Evolutionary conservation across 75 land plant species (phyloP).

Genomic region (Selaginella tamariscina): DNA sequence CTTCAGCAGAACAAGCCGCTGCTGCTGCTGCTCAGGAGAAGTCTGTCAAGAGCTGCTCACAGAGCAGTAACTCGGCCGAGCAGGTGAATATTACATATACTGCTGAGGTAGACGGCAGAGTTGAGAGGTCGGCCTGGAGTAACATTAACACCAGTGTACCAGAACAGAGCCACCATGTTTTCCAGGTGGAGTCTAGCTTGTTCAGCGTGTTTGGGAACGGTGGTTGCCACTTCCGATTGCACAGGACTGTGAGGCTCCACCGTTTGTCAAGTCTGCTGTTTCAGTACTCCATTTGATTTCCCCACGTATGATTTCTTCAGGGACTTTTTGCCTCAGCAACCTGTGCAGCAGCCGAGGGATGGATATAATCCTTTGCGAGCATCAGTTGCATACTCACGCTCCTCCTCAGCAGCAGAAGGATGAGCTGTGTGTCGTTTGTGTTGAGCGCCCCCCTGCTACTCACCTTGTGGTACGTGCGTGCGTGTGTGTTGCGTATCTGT

Average conservation of each 20-base stretch:
- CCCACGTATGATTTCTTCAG: constrained; percentile 24
- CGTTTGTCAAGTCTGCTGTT: background rate
- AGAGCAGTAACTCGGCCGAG: too few relatives aligned
- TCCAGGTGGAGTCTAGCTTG: constrained; percentile 25
- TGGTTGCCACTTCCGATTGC: constrained; percentile 27
- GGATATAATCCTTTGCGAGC: background rate
- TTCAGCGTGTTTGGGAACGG: constrained; percentile 30
- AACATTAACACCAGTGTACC: too few relatives aligned
- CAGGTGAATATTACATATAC: too few relatives aligned
- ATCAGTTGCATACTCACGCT: too few relatives aligned
- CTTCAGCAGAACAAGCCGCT: constrained; percentile 3
- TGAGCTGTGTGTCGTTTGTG: background rate
- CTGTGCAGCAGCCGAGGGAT: background rate
- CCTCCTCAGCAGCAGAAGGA: too few relatives aligned
- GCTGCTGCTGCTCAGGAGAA: background rate
- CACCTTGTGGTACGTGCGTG: constrained; percentile 17
- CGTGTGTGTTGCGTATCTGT: too few relatives aligned
- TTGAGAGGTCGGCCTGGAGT: constrained; percentile 2
- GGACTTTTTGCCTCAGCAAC: constrained; percentile 18
- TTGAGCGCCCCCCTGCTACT: constrained; percentile 16
- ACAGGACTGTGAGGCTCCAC: constrained; percentile 10
- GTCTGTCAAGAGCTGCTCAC: too few relatives aligned
- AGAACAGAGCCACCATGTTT: background rate
- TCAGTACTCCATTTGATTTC: constrained; percentile 24
- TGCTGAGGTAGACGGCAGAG: too few relatives aligned